Conservation (phyloP, 352 stramenopile species). For the Globisporangium nodosum region DNA sequence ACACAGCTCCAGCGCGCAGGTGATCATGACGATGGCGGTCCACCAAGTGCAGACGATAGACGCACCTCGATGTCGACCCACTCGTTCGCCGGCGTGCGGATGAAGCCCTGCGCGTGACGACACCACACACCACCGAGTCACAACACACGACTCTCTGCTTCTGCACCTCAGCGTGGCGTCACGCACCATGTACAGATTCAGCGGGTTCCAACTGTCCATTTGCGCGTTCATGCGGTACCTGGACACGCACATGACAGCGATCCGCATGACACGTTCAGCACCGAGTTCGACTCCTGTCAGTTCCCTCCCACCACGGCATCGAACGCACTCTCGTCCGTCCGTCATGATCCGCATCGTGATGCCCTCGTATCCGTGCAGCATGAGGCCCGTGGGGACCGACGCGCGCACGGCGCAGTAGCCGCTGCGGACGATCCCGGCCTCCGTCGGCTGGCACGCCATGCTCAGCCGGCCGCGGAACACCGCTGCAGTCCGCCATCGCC, state of each 20-base stretch:
- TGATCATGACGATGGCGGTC: neutral
- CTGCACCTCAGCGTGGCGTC: neutral
- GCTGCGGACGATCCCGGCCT: slow-evolving; percentile 72
- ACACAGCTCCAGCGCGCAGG: neutral
- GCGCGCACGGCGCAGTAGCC: slow-evolving; percentile 80
- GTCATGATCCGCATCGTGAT: slow-evolving; percentile 85
- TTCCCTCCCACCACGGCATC: neutral
- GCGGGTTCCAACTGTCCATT: slow-evolving; percentile 84
- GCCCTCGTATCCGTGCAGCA: slow-evolving; percentile 80
- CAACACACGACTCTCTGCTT: neutral
- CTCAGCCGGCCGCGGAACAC: slow-evolving; percentile 71
- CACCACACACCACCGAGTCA: neutral
- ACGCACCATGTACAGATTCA: slow-evolving; percentile 82
- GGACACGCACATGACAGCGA: neutral
- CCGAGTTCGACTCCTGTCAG: too few relatives aligned
- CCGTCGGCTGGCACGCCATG: slow-evolving; percentile 69
- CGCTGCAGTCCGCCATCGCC: slow-evolving; percentile 19
- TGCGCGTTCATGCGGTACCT: slow-evolving; percentile 82
- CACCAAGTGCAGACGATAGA: neutral
- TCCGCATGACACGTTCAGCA: neutral
- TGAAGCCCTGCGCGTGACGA: slow-evolving; percentile 55
- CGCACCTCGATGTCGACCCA: slow-evolving; percentile 79
- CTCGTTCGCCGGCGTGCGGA: slow-evolving; percentile 68
- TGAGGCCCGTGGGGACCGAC: slow-evolving; percentile 38
- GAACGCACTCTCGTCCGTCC: slow-evolving; percentile 61